Evolutionary conservation across 23 red algal genomes (phyloP).

Genomic region (Cyanidiococcus yangmingshanensis): DNA sequence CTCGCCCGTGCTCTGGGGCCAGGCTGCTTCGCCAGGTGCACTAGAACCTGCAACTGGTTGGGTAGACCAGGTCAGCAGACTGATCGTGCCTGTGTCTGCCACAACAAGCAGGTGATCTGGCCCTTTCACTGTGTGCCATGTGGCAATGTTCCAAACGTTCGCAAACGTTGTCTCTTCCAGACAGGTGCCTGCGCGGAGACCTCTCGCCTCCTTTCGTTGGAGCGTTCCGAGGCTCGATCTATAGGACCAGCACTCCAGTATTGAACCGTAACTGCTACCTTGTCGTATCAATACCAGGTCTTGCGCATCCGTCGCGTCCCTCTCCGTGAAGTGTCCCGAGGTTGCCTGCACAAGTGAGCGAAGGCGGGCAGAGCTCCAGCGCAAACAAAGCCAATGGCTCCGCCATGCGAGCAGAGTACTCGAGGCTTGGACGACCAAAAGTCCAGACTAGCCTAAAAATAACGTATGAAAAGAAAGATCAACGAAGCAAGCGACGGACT

Average conservation of each 20-base stretch:
- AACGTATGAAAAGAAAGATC: no score
- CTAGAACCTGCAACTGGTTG: neutral
- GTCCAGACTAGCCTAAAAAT: no score
- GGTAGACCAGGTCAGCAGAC: neutral
- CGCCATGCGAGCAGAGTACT: no score
- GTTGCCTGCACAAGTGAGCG: neutral
- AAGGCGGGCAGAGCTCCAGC: neutral
- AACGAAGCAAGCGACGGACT: no score
- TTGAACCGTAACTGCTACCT: neutral
- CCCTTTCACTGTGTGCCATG: neutral
- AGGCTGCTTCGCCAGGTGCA: neutral
- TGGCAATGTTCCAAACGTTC: neutral
- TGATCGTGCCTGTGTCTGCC: neutral
- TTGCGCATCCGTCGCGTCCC: neutral
- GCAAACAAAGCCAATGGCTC: neutral
- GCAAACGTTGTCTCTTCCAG: neutral
- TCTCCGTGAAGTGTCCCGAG: neutral
- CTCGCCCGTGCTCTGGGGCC: neutral
- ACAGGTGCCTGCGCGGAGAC: neutral
- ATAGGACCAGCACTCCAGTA: neutral
- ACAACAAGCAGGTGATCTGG: neutral
- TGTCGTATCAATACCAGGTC: neutral
- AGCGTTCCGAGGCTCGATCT: neutral
- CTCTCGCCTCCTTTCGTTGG: neutral
- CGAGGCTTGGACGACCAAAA: no score